Percentiles rank a stretch among this genome's conserved stretches.
These are phyloP conservation scores for Logfia minima DNA, from an alignment of 129 eudicot genomes.

Conservation along the genomic window DNA sequence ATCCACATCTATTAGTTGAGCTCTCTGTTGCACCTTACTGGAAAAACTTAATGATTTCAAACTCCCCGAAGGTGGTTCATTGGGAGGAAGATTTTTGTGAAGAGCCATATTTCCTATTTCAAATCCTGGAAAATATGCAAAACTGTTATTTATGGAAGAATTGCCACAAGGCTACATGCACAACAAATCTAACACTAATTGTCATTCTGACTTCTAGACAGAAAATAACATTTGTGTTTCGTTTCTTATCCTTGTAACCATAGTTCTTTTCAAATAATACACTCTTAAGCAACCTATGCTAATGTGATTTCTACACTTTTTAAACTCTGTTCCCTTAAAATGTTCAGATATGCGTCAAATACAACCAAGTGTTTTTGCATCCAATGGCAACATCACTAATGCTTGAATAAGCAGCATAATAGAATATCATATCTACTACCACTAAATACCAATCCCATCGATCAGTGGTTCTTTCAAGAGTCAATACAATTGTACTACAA, in stretches of 20 bases:
- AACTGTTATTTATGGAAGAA: not conserved
- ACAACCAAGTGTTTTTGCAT: not conserved
- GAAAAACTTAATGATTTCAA: constrained; percentile 60
- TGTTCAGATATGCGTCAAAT: not conserved
- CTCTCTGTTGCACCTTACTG: constrained; percentile 50
- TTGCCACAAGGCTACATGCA: constrained; percentile 2
- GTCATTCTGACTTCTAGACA: not conserved
- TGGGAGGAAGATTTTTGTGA: constrained; percentile 59
- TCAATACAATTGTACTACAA: not conserved
- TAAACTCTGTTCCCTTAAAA: not conserved
- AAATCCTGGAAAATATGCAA: constrained; percentile 18
- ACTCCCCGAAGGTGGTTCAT: constrained; percentile 46
- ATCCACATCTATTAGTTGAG: constrained; percentile 42
- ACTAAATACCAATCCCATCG: not conserved
- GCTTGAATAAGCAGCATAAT: not conserved
- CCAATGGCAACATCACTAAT: not conserved
- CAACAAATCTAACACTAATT: not conserved
- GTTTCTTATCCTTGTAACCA: not conserved
- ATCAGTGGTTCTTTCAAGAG: not conserved
- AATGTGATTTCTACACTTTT: not conserved
- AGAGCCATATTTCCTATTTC: constrained; percentile 76
- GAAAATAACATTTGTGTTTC: not conserved
- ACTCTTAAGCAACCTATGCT: not conserved
- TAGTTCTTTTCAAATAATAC: not conserved
- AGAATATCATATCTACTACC: not conserved